Evolutionary conservation across 257 asterid species (phyloP).

Genomic region (Ajuga chamaepitys): DNA sequence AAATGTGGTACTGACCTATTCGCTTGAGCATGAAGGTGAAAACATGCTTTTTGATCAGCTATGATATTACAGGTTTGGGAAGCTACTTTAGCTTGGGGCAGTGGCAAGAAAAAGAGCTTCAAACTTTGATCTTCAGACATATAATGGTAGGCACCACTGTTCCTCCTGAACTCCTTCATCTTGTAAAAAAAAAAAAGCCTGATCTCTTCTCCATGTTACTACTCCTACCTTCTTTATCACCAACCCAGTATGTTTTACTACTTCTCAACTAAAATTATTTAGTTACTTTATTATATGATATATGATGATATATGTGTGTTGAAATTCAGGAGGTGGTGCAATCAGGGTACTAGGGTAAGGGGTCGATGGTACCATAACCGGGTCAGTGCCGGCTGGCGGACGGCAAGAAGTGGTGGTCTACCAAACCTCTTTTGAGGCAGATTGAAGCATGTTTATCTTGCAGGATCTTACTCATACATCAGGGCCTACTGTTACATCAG

Average conservation of each 20-base stretch:
- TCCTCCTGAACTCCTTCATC: constrained; percentile 66
- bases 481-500: too few species aligned
- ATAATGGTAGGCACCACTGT: constrained; percentile 69
- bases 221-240: constrained; percentile 27
- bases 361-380: constrained; percentile 91
- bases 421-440: too few species aligned
- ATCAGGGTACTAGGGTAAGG: constrained; percentile 67
- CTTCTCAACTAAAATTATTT: neutral
- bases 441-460: too few species aligned
- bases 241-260: constrained; percentile 35
- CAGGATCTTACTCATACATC: too few species aligned
- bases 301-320: too few species aligned
- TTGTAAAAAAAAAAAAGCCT: constrained; percentile 66
- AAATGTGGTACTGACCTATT: constrained; percentile 80
- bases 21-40: constrained; percentile 88
- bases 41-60: constrained; percentile 74
- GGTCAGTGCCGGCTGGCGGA: constrained; percentile 91
- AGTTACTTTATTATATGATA: neutral
- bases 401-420: constrained; percentile 98
- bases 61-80: constrained; percentile 52
- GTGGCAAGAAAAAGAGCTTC: constrained; percentile 93
- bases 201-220: too few species aligned
- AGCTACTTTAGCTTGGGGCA: constrained; percentile 77
- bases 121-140: constrained; percentile 74
- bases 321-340: constrained; percentile 46